Conservation (phyloP, 176 grass and related monocot species). For the Urochloa ruziziensis region DNA sequence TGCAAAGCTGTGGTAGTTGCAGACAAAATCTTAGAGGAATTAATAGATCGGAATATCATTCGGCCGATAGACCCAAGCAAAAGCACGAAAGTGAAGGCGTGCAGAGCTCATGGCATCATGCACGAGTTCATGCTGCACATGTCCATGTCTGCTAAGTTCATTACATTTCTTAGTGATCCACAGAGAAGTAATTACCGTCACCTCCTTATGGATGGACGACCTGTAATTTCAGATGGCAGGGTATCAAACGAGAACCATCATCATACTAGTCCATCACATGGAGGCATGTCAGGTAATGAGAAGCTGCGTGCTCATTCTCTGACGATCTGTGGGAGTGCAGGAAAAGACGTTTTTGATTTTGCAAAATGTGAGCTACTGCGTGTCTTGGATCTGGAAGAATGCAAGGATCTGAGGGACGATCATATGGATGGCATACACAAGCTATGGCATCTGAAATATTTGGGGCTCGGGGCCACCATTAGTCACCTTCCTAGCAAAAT, state of each 20-base stretch:
- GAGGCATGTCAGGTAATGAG: neutral
- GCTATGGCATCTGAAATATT: neutral
- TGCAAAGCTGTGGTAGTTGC: neutral
- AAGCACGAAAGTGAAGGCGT: neutral
- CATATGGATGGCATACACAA: neutral
- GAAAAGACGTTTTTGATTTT: neutral
- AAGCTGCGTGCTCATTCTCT: neutral
- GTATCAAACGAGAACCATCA: too few species aligned
- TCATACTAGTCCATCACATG: too few species aligned
- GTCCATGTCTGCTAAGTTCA: constrained; percentile 1
- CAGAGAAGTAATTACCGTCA: neutral
- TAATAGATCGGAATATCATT: constrained; percentile 14
- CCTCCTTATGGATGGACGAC: neutral
- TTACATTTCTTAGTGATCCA: neutral
- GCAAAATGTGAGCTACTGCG: neutral
- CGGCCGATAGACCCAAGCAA: neutral
- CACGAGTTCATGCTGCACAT: constrained; percentile 31
- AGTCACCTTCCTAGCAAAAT: neutral
- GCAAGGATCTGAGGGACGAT: neutral
- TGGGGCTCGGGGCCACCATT: neutral
- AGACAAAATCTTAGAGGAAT: neutral
- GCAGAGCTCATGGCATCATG: constrained; percentile 11
- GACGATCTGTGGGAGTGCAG: neutral
- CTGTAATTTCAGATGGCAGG: too few species aligned
- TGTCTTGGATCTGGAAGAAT: constrained; percentile 8